Evolutionary conservation across 768 basidiomycete species (phyloP), one percentile per base, ranked within the genome.

Genomic region (Myochromella boudieri): DNA sequence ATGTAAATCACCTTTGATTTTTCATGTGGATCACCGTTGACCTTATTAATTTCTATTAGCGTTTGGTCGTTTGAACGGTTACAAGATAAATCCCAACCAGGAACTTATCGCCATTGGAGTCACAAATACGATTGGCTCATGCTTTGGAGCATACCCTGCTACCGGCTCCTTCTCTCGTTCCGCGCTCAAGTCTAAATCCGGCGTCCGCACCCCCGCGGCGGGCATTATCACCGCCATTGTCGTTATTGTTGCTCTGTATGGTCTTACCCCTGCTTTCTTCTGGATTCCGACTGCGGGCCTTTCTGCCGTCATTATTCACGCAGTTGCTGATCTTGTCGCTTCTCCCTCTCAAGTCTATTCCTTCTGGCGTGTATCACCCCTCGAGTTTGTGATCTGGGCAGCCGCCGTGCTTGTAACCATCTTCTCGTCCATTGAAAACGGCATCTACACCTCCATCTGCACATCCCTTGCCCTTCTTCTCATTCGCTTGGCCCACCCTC

Each of bases 91-190:
- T 50, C 91, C 94, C 2, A 91, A 92, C 68, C 94, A 97, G 65
- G 95, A 97, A 64, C 77, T 97, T 39, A 89, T 97, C 56, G 94
- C 95, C 32, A 97, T 99, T 55, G 95, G 95, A n/a, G 91, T 98
- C 15, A 89, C 93, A 14, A 95, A 95, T 66, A 90, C 90, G 1
- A 60, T 97, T 52, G 95, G 95, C 3, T 87, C 91, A 12, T 72
- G 89, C 55, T 97, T 99, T 65, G 79, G 75, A 37, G 95, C 94
- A 0, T 98, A 97, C 65, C 95, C 97, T 7, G 91, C 95, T 0
- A 99, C 97, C 10, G 97, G 97, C 1, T 97, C 95, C 1, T 99
- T 99, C 79, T 97, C 95, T 29, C 89, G 97, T n/a, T 90, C 94
- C 2, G 97, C 97, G 2, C 74, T 99, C 61, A 94, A 97, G 68